Percentiles rank a stretch among this genome's conserved stretches.
Conservation (phyloP, 352 stramenopile genomes). For the Globisporangium rhizosaccharum region DNA sequence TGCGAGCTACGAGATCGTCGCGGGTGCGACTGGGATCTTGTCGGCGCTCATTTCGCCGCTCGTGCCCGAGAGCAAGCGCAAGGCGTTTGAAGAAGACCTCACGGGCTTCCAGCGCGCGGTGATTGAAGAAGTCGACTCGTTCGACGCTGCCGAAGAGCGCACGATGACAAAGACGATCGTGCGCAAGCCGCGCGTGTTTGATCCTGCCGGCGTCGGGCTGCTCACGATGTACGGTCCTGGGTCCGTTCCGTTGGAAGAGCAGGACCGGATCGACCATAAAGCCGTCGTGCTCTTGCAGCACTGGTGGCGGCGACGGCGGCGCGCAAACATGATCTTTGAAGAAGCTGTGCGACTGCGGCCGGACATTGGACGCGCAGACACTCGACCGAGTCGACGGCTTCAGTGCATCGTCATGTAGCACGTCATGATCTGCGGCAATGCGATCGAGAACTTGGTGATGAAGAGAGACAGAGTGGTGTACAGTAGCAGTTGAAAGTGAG, state of each 20-base stretch:
- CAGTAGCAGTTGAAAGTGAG: no score
- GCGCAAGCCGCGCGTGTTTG: constrained; percentile 76
- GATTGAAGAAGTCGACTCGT: constrained; percentile 84
- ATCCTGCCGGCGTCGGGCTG: constrained; percentile 65
- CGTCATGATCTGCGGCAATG: not conserved
- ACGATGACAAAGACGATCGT: constrained; percentile 87
- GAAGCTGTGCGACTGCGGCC: constrained; percentile 63
- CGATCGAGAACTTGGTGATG: not conserved
- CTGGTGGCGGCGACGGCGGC: constrained; percentile 76
- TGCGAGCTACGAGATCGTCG: constrained; percentile 85
- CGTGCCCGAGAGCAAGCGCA: constrained; percentile 63
- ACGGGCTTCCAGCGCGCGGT: constrained; percentile 81
- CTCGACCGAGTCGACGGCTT: constrained; percentile 13
- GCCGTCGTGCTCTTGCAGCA: constrained; percentile 75
- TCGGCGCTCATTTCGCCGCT: constrained; percentile 66
- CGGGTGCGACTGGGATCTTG: constrained; percentile 69
- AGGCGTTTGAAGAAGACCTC: constrained; percentile 81
- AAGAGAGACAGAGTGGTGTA: not conserved
- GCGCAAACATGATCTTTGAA: constrained; percentile 49
- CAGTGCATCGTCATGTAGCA: constrained; percentile 25
- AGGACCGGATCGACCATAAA: constrained; percentile 81
- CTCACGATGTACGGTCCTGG: constrained; percentile 80
- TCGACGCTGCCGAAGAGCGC: constrained; percentile 80
- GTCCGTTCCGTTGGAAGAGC: constrained; percentile 85
- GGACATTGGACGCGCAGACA: constrained; percentile 23